A percentile compares a stretch with the other conserved stretches of the same genome.
phyloP scores from a whole-genome alignment of 2,329 filamentous ascomycete genomes.

The Sporothrix humicola region DNA sequence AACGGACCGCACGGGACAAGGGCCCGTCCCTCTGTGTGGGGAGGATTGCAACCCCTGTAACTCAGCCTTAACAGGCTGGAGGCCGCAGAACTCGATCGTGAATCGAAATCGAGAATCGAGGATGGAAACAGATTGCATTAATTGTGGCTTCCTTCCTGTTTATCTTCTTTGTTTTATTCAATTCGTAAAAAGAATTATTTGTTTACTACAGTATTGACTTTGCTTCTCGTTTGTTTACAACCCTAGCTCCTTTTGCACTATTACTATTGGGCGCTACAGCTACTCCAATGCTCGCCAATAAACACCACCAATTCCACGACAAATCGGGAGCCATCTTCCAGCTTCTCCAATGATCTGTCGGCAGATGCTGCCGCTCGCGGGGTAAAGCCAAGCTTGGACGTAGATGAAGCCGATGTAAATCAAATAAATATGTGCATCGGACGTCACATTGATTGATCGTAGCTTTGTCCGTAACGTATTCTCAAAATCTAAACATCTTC shows the following conservation, averaged over 20 bases:
- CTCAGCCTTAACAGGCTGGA: constrained; percentile 25
- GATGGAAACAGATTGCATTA: neutral
- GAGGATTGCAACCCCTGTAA: neutral
- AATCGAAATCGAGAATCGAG: neutral
- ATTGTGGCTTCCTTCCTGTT: neutral
- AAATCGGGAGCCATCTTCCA: constrained; percentile 2
- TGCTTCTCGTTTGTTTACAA: too few species aligned
- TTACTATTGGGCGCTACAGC: neutral
- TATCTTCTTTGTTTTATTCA: neutral
- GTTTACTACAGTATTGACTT: too few species aligned
- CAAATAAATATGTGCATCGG: neutral
- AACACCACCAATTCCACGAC: neutral
- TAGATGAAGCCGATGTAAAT: neutral
- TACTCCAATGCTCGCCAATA: neutral
- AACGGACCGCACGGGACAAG: neutral
- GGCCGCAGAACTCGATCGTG: neutral
- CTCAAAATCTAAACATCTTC: neutral
- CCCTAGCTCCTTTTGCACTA: too few species aligned
- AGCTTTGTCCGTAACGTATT: neutral
- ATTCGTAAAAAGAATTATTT: neutral
- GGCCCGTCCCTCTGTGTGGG: neutral
- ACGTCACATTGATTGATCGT: neutral
- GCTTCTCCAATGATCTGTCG: neutral
- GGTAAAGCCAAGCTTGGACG: constrained; percentile 12
- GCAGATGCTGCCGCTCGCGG: constrained; percentile 34